Conservation (phyloP, 345 rosid genomes). For the Pistacia integerrima region DNA sequence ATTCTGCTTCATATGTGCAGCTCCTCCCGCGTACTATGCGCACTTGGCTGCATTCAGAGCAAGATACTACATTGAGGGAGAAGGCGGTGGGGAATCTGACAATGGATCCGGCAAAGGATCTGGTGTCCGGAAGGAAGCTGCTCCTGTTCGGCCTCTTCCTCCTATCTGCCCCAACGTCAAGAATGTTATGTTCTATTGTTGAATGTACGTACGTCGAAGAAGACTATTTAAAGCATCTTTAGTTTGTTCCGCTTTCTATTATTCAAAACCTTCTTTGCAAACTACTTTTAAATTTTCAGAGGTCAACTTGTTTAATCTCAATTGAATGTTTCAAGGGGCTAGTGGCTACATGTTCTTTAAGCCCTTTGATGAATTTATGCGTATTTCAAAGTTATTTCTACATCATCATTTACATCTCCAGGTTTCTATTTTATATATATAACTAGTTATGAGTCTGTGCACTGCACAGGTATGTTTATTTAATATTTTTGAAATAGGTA, state of each 20-base stretch:
- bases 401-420: too few species aligned
- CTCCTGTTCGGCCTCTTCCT: slow-evolving; percentile 31
- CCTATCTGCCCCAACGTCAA: slow-evolving; percentile 39
- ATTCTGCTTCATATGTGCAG: slow-evolving; percentile 29
- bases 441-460: too few species aligned
- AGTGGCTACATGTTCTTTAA: too few species aligned
- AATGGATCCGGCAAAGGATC: not conserved
- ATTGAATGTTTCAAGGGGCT: too few species aligned
- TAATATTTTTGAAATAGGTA: too few species aligned
- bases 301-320: too few species aligned
- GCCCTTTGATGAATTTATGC: too few species aligned
- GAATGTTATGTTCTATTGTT: slow-evolving; percentile 38
- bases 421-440: too few species aligned
- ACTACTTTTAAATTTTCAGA: too few species aligned
- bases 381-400: too few species aligned
- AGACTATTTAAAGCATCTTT: too few species aligned
- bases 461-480: too few species aligned
- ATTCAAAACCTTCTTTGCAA: not conserved
- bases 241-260: not conserved
- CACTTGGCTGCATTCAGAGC: slow-evolving; percentile 53
- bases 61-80: slow-evolving; percentile 38
- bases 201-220: not conserved
- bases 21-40: slow-evolving; percentile 54
- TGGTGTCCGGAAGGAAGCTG: slow-evolving; percentile 1
- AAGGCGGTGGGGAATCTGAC: slow-evolving; percentile 11